Evolutionary conservation across 1,284 basidiomycete species (phyloP), one percentile per base, ranked within the genome.

Genomic region (Trichosporon inkin): DNA sequence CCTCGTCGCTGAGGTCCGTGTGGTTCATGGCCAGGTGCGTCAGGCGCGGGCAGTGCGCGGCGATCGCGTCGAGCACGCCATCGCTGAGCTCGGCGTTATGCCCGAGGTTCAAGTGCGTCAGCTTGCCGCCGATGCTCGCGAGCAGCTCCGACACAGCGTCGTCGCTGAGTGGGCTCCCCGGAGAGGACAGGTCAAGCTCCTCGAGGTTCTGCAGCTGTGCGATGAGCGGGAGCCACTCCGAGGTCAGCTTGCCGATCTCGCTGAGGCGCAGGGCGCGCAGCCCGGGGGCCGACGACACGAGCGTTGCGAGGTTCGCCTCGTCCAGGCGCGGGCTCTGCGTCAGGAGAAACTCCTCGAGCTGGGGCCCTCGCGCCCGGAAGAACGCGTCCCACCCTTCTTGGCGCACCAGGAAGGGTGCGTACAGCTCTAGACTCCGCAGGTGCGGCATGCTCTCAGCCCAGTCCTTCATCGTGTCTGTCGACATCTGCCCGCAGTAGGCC

Each of bases 321-420:
- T 95, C 87, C 74, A 99, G 94, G 7, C 93, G 85, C 3, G 93
- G 92, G 63, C 88, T 90, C 72, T 92, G 90, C 0, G 84, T 88
- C 64, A 98, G 86, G 52, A 88, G 81, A 77, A 97, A 89, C 13
- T 82, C 83, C 66, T 85, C 81, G 6, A 97, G 82, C n/a, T 67
- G 56, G 2, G 83, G 81, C n/a, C 79, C 80, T 51, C 87, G 83
- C 1, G 82, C 73, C 47, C 83, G 76, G 76, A 97, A 86, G 78
- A 96, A 92, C 0, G 79, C 71, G 49, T 84, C 80, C 93, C 95
- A 98, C 0, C 84, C 85, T 6, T 84, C 80, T 7, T 84, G 80
- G 49, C 87, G 85, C 24, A 96, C 88, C 22, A 96, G 85, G 78
- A 92, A 97, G 0, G 92, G 90, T 0, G 90, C 95, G 24, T 90